Conservation (phyloP, 2,329 filamentous ascomycete genomes). For the Botrytis byssoidea region DNA sequence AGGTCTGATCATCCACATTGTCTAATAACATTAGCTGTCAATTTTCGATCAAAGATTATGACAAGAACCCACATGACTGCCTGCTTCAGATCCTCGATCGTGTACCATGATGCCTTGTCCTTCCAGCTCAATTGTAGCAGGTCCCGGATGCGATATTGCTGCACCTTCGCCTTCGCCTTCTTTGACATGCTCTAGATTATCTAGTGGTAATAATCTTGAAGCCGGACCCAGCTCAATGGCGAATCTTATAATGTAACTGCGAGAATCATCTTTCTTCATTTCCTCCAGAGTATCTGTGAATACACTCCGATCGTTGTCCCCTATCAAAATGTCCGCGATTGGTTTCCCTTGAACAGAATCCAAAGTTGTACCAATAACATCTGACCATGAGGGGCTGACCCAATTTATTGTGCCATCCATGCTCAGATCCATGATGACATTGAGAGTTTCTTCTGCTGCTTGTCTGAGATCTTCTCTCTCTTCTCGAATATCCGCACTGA, state of each 20-base stretch:
- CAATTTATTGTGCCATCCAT: constrained; percentile 88
- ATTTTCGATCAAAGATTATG: constrained; percentile 9
- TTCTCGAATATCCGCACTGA: constrained; percentile 88
- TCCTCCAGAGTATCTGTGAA: constrained; percentile 83
- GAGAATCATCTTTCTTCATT: constrained; percentile 89
- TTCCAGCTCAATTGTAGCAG: constrained; percentile 73
- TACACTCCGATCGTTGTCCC: constrained; percentile 67
- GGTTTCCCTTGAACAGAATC: constrained; percentile 71
- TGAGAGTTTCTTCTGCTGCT: constrained; percentile 93
- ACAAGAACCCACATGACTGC: constrained; percentile 76
- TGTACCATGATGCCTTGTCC: constrained; percentile 99
- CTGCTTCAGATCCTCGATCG: constrained; percentile 78
- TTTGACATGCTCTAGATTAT: constrained; percentile 35
- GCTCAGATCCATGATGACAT: constrained; percentile 92
- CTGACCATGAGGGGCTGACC: constrained; percentile 94
- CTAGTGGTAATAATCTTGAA: constrained; percentile 58
- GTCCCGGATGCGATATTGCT: constrained; percentile 38
- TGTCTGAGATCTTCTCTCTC: constrained; percentile 92
- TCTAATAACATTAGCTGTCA: constrained; percentile 53
- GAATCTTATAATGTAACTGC: constrained; percentile 87
- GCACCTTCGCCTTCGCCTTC: constrained; percentile 35
- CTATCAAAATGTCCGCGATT: constrained; percentile 76
- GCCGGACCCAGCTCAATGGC: constrained; percentile 66
- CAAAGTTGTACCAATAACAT: constrained; percentile 79
- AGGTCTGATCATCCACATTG: constrained; percentile 99